Percentiles rank a stretch among this genome's conserved stretches.
Conservation (phyloP, 2,329 filamentous ascomycete genomes). For the Ophiostoma sp. region DNA sequence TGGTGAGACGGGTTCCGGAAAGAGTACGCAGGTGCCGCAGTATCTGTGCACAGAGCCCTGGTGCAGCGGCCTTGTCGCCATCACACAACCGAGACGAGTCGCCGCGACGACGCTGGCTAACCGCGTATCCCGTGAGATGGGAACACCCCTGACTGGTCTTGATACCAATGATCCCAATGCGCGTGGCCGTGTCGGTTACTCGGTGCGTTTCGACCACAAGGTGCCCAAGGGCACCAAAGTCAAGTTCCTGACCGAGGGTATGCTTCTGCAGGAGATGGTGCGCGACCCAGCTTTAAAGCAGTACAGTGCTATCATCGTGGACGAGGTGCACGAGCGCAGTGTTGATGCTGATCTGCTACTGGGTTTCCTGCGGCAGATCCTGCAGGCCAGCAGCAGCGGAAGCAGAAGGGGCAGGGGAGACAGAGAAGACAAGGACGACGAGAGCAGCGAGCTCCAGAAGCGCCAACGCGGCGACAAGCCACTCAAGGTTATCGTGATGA, state of each 20-base stretch:
- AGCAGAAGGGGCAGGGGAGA: not conserved
- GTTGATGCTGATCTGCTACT: constrained; percentile 88
- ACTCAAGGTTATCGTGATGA: constrained; percentile 92
- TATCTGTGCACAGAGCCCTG: constrained; percentile 74
- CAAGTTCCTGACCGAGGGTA: constrained; percentile 94
- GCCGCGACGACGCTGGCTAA: constrained; percentile 87
- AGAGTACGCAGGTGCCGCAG: constrained; percentile 93
- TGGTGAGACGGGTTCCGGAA: constrained; percentile 93
- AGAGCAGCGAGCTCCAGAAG: constrained; percentile 27
- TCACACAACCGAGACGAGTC: constrained; percentile 89
- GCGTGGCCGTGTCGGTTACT: constrained; percentile 75
- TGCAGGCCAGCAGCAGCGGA: constrained; percentile 8
- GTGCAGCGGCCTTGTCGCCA: constrained; percentile 85
- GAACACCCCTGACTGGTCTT: constrained; percentile 43
- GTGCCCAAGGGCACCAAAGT: constrained; percentile 76
- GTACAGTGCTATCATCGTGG: constrained; percentile 87
- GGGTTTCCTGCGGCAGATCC: constrained; percentile 78
- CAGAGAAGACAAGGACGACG: not conserved
- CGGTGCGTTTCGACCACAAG: constrained; percentile 87
- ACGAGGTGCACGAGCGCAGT: constrained; percentile 95
- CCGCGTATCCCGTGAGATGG: constrained; percentile 74
- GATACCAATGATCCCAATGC: constrained; percentile 4
- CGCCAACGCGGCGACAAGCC: constrained; percentile 58
- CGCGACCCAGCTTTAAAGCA: constrained; percentile 73
- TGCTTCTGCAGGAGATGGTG: constrained; percentile 89